phyloP scores from a whole-genome alignment of 805 yeast species.

The Lachancea quebecensis region DNA sequence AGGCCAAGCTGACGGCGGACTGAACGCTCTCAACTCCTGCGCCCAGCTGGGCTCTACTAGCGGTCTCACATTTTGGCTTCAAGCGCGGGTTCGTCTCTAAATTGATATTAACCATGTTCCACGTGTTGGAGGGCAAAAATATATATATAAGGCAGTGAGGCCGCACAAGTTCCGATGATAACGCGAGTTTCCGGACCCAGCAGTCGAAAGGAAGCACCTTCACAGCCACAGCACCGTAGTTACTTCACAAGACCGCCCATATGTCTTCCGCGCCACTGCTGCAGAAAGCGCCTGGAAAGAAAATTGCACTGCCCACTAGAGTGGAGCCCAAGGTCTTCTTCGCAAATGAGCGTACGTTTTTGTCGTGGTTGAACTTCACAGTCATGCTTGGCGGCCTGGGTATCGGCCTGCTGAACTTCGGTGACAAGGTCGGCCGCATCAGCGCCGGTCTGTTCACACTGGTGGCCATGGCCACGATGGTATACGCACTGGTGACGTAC shows the following conservation, averaged over 20 bases:
- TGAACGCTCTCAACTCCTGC: too few relatives aligned
- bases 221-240: not conserved
- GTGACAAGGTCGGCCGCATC: constrained; percentile 87
- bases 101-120: constrained; percentile 10
- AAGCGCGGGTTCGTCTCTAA: too few relatives aligned
- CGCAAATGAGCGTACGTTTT: constrained; percentile 96
- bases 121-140: not conserved
- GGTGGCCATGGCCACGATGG: constrained; percentile 97
- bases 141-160: not conserved
- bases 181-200: not conserved
- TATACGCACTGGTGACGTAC: constrained; percentile 88
- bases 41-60: not conserved
- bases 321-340: constrained; percentile 98
- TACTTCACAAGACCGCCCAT: not conserved
- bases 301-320: constrained; percentile 95
- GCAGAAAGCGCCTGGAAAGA: constrained; percentile 73
- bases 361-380: constrained; percentile 98
- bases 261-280: constrained; percentile 65
- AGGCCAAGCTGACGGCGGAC: too few relatives aligned
- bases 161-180: not conserved
- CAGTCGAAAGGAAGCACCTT: too few relatives aligned
- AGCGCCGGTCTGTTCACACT: constrained; percentile 92
- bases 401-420: constrained; percentile 91
- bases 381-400: constrained; percentile 95
- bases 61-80: not conserved